Conservation (phyloP, 805 yeast species). For the Metschnikowia baotianmanensis region DNA sequence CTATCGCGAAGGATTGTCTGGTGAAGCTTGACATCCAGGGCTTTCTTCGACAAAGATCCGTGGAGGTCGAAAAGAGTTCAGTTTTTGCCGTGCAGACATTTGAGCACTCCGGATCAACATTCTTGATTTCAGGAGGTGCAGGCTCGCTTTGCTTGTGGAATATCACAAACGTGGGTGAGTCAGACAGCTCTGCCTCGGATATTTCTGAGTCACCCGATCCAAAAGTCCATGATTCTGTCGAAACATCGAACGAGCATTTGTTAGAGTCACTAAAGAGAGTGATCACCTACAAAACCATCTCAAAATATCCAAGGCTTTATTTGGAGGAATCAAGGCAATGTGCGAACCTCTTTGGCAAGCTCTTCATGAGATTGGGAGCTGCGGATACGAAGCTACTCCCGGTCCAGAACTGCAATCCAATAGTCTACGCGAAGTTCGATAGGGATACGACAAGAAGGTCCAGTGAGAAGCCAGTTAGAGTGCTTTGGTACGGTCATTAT, state of each 20-base stretch:
- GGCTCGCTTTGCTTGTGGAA: constrained; percentile 75
- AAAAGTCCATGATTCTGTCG: constrained; percentile 2
- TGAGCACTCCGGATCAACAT: constrained; percentile 35
- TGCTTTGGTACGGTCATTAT: constrained; percentile 93
- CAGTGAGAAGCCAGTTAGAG: constrained; percentile 29
- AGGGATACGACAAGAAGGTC: constrained; percentile 21
- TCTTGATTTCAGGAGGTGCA: constrained; percentile 69
- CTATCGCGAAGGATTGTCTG: constrained; percentile 5
- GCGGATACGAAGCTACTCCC: constrained; percentile 64
- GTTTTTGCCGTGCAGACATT: constrained; percentile 59
- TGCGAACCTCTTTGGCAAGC: constrained; percentile 66
- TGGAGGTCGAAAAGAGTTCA: constrained; percentile 20
- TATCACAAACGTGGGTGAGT: constrained; percentile 27
- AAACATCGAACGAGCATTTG: constrained; percentile 57
- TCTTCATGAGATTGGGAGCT: constrained; percentile 70
- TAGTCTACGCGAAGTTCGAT: constrained; percentile 71
- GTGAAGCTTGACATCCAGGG: constrained; percentile 11
- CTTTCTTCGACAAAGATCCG: constrained; percentile 10
- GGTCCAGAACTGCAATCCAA: constrained; percentile 77
- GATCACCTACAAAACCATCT: constrained; percentile 73
- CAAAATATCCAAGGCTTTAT: constrained; percentile 64
- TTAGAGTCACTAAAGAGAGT: constrained; percentile 58
- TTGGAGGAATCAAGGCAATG: constrained; percentile 83
- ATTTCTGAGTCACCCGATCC: constrained; percentile 5
- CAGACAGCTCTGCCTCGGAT: constrained; percentile 5